Evolutionary conservation across 805 yeast genomes (phyloP).

Genomic region (Candida dajiaensis): DNA sequence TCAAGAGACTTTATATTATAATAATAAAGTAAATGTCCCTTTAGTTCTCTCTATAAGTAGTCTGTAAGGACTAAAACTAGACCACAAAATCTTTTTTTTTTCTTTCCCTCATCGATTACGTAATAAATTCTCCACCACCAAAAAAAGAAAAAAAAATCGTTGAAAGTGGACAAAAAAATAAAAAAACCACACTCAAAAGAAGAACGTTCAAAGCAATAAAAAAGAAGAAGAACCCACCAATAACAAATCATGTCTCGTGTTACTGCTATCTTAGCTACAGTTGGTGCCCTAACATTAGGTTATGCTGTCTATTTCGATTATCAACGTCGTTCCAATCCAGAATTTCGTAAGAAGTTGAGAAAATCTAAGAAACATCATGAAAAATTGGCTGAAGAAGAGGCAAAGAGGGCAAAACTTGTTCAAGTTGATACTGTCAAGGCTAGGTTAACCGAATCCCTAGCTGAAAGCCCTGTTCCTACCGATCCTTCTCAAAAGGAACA

Average conservation of each 20-base stretch:
- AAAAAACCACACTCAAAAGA: too few relatives aligned
- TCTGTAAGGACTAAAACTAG: too few relatives aligned
- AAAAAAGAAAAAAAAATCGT: background rate
- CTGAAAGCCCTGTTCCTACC: slow-evolving; percentile 68
- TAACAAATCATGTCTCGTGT: slow-evolving; percentile 23
- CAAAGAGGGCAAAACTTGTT: slow-evolving; percentile 52
- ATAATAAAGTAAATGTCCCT: too few relatives aligned
- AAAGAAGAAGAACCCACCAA: background rate
- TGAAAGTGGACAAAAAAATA: background rate
- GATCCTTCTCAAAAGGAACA: slow-evolving; percentile 65
- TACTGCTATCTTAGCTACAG: slow-evolving; percentile 27
- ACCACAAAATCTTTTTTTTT: too few relatives aligned
- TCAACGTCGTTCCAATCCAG: slow-evolving; percentile 75
- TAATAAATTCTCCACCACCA: background rate
- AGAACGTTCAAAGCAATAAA: too few relatives aligned
- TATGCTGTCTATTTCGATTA: slow-evolving; percentile 91
- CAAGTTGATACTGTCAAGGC: slow-evolving; percentile 55
- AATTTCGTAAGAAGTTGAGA: slow-evolving; percentile 73
- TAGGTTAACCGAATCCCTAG: slow-evolving; percentile 59
- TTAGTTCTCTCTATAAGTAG: too few relatives aligned
- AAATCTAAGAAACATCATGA: slow-evolving; percentile 57
- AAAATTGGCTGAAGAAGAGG: slow-evolving; percentile 47
- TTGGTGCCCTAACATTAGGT: slow-evolving; percentile 48
- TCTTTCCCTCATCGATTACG: background rate
- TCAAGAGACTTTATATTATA: too few relatives aligned